A percentile compares a stretch with the other conserved stretches of the same genome.
phyloP scores from a whole-genome alignment of 2,329 filamentous ascomycete species.

The Apiospora hydei region DNA sequence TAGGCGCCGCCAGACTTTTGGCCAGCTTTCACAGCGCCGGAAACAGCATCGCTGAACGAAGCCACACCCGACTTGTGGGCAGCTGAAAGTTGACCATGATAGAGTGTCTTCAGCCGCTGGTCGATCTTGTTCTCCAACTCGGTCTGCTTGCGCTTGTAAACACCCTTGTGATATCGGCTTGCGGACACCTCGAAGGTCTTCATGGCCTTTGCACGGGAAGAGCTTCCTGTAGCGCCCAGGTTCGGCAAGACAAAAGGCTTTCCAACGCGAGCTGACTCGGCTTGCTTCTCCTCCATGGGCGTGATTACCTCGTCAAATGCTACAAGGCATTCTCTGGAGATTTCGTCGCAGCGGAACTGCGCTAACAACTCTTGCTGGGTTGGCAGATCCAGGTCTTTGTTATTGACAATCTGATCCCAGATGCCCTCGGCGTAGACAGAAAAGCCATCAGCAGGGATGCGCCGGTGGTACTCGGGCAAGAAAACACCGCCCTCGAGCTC shows the following conservation, averaged over 20 bases:
- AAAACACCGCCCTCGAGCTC: conserved; percentile 83
- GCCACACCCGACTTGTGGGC: conserved; percentile 88
- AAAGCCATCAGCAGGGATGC: conserved; percentile 97
- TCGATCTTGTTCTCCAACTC: conserved; percentile 91
- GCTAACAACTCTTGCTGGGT: conserved; percentile 97
- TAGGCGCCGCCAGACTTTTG: conserved; percentile 92
- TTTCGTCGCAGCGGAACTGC: conserved; percentile 98
- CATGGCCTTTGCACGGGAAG: conserved; percentile 75
- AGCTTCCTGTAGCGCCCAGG: conserved; percentile 76
- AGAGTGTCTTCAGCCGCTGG: conserved; percentile 84
- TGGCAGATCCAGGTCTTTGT: conserved; percentile 96
- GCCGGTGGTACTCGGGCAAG: conserved; percentile 90
- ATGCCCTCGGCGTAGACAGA: conserved; percentile 91
- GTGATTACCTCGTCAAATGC: conserved; percentile 82
- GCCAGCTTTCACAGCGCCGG: conserved; percentile 84
- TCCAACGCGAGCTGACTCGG: conserved; percentile 75
- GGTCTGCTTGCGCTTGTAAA: conserved; percentile 83
- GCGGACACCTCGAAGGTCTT: conserved; percentile 90
- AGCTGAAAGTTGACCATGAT: conserved; percentile 85
- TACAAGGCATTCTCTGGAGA: conserved; percentile 85
- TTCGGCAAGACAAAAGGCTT: conserved; percentile 75
- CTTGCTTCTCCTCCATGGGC: conserved; percentile 87
- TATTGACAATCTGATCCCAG: conserved; percentile 98
- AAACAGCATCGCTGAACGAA: conserved; percentile 87
- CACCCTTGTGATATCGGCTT: conserved; percentile 94